Evolutionary conservation across 108 stramenopile species (phyloP), one percentile per base, ranked within the genome.

Genomic region (Nitzschia putrida): DNA sequence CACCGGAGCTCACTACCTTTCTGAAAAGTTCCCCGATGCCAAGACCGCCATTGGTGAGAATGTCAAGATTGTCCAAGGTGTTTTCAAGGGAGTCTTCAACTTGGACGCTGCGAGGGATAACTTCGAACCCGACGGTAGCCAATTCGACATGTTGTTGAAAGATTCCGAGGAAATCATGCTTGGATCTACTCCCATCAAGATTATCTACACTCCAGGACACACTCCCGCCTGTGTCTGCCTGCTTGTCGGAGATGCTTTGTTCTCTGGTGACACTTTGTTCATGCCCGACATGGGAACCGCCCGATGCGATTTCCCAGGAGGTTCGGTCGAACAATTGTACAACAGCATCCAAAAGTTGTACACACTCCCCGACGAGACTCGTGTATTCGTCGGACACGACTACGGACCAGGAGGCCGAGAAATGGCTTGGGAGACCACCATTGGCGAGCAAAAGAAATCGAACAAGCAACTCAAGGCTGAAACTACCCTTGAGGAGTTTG

Each of bases 221-320:
- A 68, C 67, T 22, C 67, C 67, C 13, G 67, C 67, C 41, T 68
- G 67, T 44, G 23, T 68, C 42, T 55, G 39, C n/a, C 29, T 68
- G 40, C 38, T 68, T 10, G 23, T 68, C 24, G 67, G 67, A 16
- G 67, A 68, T 56, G 67, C 67, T 14, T 53, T 68, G 11, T 68
- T 68, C 34, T 56, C 67, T 9, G 67, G 67, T 10, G 67, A 68
- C 54, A 68, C 67, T 0, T 39, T 68, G 22, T 68, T 68, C 54
- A 68, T 68, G 67, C 67, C 67, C 7, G 67, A 68, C 39, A 68
- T 68, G 67, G 67, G 67, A 52, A 68, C 67, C 51, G 67, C 67
- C 3, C 67, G 67, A 18, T 68, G 67, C 41, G 67, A 68, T 25
- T 68, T 68, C 22, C 67, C 67, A 2, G 67, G 51, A 8, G 67